Base-by-base conservation (phyloP, 129 eudicot genomes). In the Saussurea involucrata region DNA sequence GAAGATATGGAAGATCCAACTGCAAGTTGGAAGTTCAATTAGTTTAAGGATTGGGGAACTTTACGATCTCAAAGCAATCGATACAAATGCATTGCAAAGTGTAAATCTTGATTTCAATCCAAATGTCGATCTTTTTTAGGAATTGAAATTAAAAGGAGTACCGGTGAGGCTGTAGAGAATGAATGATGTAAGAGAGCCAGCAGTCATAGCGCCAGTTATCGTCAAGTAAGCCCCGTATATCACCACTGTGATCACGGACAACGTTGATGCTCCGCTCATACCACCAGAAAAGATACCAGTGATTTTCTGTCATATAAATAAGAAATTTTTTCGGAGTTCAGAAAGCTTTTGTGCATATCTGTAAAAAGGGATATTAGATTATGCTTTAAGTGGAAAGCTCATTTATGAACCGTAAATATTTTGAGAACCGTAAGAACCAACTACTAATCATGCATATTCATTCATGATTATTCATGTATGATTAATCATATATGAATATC, bases 111-210 rank as follows among this genome's bases (percentile, higher is more conserved):
- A 28, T 40, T 31, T 31, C 34, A 4, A 31, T 4, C 34, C 34
- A 3, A 31, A 31, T 31, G 34, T 31, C 4, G 34, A 31, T 31
- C 34, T 3, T 31, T 31, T 4, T 31, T 31, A 5, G 8, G 20
- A 55, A 3, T 36, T 36, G 22, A 70, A 11, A 9, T 9, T 24
- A 5, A 12, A 20, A 24, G 42, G 7, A 28, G 53, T 65, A 81
- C 88, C 88, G 2, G 88, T 85, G 68, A 85, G 88, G 53, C 88
- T 85, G 58, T 85, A 85, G 21, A 85, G 86, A 46, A 85, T 85
- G 86, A 85, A 85, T 24, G 88, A 85, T 31, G 88, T 85, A 49
- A 85, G 81, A 53, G 86, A 68, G 17, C 88, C 88, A 61, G 88
- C 83, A 32, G 88, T 85, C 88, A 85, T 68, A 17, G 83, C 37